Evolutionary conservation across 192 early-diverging fungal genomes (phyloP).

Genomic region (Allomyces macrogynus): DNA sequence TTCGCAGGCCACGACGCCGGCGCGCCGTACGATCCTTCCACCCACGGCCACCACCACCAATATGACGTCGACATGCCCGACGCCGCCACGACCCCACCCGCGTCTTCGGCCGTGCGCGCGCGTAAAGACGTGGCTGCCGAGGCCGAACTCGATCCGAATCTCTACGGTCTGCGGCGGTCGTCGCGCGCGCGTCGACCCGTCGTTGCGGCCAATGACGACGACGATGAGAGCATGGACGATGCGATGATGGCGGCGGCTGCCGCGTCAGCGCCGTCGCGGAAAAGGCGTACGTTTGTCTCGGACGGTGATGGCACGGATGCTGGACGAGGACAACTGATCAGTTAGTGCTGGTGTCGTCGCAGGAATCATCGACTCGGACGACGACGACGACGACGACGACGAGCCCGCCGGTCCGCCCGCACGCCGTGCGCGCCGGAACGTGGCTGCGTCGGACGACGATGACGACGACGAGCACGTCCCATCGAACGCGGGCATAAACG

Average conservation of each 20-base stretch:
- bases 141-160: neutral
- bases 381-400: slow-evolving; percentile 10
- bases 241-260: neutral
- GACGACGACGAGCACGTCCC: slow-evolving; percentile 22
- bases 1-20: no score
- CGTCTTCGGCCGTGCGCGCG: no score
- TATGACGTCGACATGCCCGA: no score
- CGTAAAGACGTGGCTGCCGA: no score
- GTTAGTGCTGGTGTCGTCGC: neutral
- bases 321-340: neutral
- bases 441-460: slow-evolving; percentile 14
- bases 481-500: slow-evolving; percentile 8
- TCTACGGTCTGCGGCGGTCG: neutral
- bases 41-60: no score
- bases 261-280: no score
- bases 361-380: slow-evolving; percentile 8
- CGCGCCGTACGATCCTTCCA: no score
- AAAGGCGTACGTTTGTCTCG: no score
- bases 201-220: neutral
- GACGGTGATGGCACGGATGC: neutral
- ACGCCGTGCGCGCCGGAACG: slow-evolving; percentile 15
- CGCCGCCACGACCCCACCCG: no score
- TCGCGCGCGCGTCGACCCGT: neutral
- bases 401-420: slow-evolving; percentile 13
- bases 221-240: neutral